Base-by-base conservation (phyloP, 2,329 filamentous ascomycete genomes). In the Colletotrichum lindemuthianum region DNA sequence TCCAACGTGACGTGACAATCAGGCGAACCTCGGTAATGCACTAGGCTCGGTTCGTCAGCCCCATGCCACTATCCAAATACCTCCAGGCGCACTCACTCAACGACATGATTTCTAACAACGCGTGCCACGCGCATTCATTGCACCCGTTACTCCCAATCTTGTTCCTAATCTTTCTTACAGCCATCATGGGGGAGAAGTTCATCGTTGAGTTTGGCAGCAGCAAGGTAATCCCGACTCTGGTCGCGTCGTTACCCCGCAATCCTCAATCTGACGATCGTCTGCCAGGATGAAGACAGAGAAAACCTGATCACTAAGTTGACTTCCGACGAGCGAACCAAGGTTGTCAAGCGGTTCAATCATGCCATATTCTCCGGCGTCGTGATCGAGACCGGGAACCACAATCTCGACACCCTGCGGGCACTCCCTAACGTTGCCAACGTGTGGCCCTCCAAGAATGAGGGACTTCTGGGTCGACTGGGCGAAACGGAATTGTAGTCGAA, bases 401-500 rank as follows among this genome's bases (percentile, higher is more conserved):
- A 77, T 44, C 60, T 71, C n/a, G 77, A 79, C 34, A 73, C 72
- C 3, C 68, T 79, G 0, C 70, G 69, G 13, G 63, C 70, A 13
- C 64, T 78, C 45, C 70, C 72, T 5, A 76, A 77, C 6, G 74
- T 79, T 9, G 59, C 73, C 45, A 78, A 77, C 32, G 77, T 77
- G 13, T 79, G 77, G 77, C 70, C 72, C 12, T 65, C 63, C 2
- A 57, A 47, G 16, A 63, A 65, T n/a, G 63, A 65, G 52, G 63
- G 63, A n/a, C 32, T 63, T 13, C 13, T 65, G 3, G 45, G 12
- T 7, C 50, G 49, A 12, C 63, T 65, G 6, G 13, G 58, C 12
- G 50, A 41, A 2, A 12, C 32, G 11, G 34, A 11, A 34, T 15
- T 43, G 24, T 47, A 13, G 43, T 13, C 13, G 9, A 32, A 52